Percentiles rank a stretch among this genome's conserved stretches.
Evolutionary conservation across 2,329 filamentous ascomycete species (phyloP).

Genomic region (Cordyceps militaris): DNA sequence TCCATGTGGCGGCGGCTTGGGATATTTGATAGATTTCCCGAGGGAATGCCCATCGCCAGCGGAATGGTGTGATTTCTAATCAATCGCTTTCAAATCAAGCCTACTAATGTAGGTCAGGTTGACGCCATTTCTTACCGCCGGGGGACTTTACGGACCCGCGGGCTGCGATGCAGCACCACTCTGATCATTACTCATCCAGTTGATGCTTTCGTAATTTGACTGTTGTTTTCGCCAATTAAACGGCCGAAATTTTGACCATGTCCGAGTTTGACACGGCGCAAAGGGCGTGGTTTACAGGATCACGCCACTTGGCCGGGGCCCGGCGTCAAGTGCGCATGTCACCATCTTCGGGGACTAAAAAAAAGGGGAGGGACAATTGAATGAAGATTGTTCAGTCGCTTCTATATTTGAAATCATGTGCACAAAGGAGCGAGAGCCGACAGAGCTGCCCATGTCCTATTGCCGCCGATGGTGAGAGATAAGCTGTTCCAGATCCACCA

Average conservation of each 20-base stretch:
- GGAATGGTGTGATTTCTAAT: conserved; percentile 11
- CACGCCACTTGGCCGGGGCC: neutral
- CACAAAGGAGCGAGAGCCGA: neutral
- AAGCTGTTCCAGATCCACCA: no score
- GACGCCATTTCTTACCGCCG: conserved; percentile 6
- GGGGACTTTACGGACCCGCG: neutral
- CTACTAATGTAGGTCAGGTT: neutral
- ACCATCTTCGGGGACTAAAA: neutral
- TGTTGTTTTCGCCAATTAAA: no score
- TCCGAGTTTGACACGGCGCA: neutral
- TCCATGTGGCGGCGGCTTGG: no score
- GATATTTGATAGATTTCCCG: conserved; percentile 3
- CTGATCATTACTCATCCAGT: neutral
- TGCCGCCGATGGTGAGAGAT: no score
- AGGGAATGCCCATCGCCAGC: neutral
- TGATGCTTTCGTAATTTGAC: conserved; percentile 1
- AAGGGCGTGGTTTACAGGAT: neutral
- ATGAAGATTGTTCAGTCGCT: neutral
- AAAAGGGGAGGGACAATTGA: no score
- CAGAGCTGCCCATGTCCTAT: no score
- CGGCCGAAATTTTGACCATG: neutral
- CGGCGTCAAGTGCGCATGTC: neutral
- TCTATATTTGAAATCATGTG: neutral
- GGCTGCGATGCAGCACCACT: neutral
- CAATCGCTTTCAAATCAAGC: conserved; percentile 9